Evolutionary conservation across 352 stramenopile species (phyloP).

Genomic region (Thalassiosira gravida): DNA sequence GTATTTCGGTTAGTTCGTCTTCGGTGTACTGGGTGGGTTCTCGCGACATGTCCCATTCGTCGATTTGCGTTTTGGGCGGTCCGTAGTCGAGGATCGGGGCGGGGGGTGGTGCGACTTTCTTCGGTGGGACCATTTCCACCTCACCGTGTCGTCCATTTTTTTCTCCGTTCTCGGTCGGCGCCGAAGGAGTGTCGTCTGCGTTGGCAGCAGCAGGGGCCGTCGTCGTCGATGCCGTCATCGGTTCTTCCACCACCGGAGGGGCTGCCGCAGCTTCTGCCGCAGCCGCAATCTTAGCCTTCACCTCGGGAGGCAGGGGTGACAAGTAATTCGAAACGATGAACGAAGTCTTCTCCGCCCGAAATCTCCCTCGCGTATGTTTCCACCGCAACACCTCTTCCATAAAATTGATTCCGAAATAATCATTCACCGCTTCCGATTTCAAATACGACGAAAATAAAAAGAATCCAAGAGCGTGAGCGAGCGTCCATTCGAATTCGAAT

Average conservation of each 20-base stretch:
- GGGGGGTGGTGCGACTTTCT: neutral
- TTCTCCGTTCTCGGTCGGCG: too few relatives aligned
- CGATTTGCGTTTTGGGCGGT: constrained; percentile 46
- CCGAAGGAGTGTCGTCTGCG: neutral
- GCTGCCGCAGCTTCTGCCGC: too few relatives aligned
- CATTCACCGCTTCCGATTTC: constrained; percentile 69
- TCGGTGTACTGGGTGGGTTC: constrained; percentile 18
- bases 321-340: constrained; percentile 54
- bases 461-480: constrained; percentile 66
- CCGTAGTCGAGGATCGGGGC: neutral
- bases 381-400: constrained; percentile 78
- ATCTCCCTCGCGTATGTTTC: constrained; percentile 49
- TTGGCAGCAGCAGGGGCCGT: neutral
- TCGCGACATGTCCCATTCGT: constrained; percentile 39
- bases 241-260: too few relatives aligned
- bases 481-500: constrained; percentile 74
- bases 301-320: neutral
- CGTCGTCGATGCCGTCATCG: neutral
- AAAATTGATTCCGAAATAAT: constrained; percentile 82
- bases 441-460: constrained; percentile 82
- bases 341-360: constrained; percentile 42
- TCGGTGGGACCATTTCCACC: neutral
- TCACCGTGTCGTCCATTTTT: too few relatives aligned
- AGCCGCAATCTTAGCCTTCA: too few relatives aligned
- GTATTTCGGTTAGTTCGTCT: constrained; percentile 39